These are phyloP conservation scores for Astrothelium macrocarpum DNA, from an alignment of 495 filamentous ascomycete species.

Conservation along the genomic window DNA sequence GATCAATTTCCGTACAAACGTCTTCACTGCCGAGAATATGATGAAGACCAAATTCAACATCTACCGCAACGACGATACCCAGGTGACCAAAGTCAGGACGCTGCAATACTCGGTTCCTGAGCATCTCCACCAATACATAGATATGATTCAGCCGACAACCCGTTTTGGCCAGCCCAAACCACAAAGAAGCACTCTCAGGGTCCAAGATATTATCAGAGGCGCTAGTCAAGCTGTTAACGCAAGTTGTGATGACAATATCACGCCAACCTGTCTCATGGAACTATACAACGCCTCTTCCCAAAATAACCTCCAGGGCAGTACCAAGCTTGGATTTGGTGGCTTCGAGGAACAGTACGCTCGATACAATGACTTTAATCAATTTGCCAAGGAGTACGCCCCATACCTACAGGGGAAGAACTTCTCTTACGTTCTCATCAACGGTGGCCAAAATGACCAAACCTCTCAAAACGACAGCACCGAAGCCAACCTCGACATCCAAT, in stretches of 20 bases:
- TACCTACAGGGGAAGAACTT: conserved; percentile 49
- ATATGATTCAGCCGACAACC: conserved; percentile 51
- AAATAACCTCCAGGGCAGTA: conserved; percentile 36
- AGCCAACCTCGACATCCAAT: conserved; percentile 71
- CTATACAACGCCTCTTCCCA: conserved; percentile 48
- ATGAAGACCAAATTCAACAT: conserved; percentile 28
- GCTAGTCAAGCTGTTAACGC: conserved; percentile 19
- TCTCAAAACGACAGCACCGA: conserved; percentile 33
- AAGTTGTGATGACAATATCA: conserved; percentile 44
- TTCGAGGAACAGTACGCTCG: conserved; percentile 38
- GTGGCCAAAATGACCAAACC: conserved; percentile 20
- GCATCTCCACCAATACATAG: conserved; percentile 40
- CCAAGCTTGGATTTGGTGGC: conserved; percentile 42
- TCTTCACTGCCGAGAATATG: conserved; percentile 27
- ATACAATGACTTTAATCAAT: conserved; percentile 29
- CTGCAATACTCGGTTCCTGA: conserved; percentile 57
- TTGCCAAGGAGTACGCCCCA: conserved; percentile 31
- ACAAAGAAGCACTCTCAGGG: conserved; percentile 18
- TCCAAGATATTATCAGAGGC: conserved; percentile 13
- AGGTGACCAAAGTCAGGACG: conserved; percentile 37
- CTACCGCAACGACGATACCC: conserved; percentile 17
- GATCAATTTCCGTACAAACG: conserved; percentile 29
- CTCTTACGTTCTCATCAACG: conserved; percentile 51
- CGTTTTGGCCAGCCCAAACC: conserved; percentile 43
- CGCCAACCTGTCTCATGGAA: conserved; percentile 49